Evolutionary conservation across 2,329 filamentous ascomycete genomes (phyloP), one percentile per base, ranked within the genome.

Genomic region (Penicillium sp.): DNA sequence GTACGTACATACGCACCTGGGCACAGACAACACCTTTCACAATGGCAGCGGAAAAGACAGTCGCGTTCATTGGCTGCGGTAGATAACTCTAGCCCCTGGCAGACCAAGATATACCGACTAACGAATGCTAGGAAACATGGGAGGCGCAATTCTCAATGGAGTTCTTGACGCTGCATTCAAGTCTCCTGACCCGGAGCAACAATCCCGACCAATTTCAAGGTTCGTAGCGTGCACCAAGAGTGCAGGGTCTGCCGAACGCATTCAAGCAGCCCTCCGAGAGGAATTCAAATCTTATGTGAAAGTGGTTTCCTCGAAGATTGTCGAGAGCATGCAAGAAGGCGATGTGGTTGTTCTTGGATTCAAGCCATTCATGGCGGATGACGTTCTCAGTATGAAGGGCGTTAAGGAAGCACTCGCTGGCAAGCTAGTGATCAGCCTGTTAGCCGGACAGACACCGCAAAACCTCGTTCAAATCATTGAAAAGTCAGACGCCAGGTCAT

Each of bases 361-460:
- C 4, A 78, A 82, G 45, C 81, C 81, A 0, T 70, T 76, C 8
- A 76, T 80, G 52, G 72, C 81, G 0, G 64, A 70, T 3, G 45
- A 67, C 0, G 72, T 79, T 0, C 64, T 83, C 3, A 62, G 63
- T 0, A 61, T 75, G 31, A 59, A 72, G 0, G 76, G 75, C 0
- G 64, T 82, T 1, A 44, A 61, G 0, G 68, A 76, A 8, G 78
- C 77, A 0, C 53, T 83, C 1, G 65, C 68, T 0, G 70, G 72
- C 5, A 83, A 83, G 60, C 69, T 82, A 1, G 61, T 83, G 11
- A 79, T 83, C 63, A 83, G 80, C 59, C 71, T 83, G 1, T 74
- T 76, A 0, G 81, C 80, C 1, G 80, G 81, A 1, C 81, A 75
- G 72, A 73, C 77, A 2, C 69, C 71, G 21, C 59, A 69, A 11